Base-by-base conservation (phyloP, 2,329 filamentous ascomycete species). In the Chrysoporthe deuterocubensis region DNA sequence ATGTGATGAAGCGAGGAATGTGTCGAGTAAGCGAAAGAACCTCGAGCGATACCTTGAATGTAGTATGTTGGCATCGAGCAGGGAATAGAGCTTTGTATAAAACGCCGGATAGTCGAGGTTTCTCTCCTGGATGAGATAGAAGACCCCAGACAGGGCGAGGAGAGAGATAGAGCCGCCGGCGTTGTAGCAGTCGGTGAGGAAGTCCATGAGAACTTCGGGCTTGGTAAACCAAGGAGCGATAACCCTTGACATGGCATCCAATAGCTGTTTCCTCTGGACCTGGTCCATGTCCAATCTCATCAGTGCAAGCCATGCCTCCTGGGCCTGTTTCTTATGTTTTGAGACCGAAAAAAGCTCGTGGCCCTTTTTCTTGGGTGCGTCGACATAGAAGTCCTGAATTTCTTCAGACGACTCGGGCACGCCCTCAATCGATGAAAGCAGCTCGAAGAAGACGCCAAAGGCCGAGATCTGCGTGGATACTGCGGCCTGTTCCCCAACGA, bases 91-190 rank as follows among this genome's bases (percentile, higher is more conserved):
- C 78, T 97, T 98, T 64, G 85, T 81, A 81, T 97, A 99, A 81
- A 99, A 99, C 43, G 90, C 90, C 1, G 94, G 94, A 78, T 99
- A 99, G 80, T 99, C 96, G 69, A 99, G 85, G 77, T 99, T 99
- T 76, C 93, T 92, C 76, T 96, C 89, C 71, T 92, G 90, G 73
- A 99, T 98, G 64, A 99, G 87, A 77, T 97, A 96, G 81, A 97
- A 99, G 58, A 99, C 90, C 63, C 96, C 96, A 0, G 93, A 96
- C 1, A 99, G 84, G 1, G 96, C 94, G 26, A 97, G 86, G 4
- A 99, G 84, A 4, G 96, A 95, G 60, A 90, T 93, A 16, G 93
- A 91, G 57, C 96, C 96, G 63, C 95, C 94, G 8, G 90, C 83
- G 74, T 97, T 87, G 81, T 97, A 98, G 42, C 90, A 96, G 80